phyloP scores from a whole-genome alignment of 73 alveolate species.

The Tetrahymena thermophila region DNA sequence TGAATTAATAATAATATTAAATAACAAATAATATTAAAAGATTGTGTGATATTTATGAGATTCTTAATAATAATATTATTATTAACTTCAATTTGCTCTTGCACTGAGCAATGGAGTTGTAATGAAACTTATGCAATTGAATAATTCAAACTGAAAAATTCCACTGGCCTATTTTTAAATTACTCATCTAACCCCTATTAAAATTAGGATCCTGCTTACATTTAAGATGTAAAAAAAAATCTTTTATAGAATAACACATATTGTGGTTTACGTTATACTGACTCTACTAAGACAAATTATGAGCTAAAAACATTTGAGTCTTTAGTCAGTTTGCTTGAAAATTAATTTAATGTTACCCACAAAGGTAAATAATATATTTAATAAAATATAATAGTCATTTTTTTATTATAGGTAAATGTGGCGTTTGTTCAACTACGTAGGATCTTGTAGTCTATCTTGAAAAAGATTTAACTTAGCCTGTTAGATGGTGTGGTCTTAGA shows the following conservation, averaged over 20 bases:
- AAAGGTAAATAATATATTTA: neutral
- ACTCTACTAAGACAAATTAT: conserved; percentile 1
- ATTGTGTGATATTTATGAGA: neutral
- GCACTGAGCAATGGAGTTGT: neutral
- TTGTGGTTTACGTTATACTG: neutral
- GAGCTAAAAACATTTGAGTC: conserved; percentile 14
- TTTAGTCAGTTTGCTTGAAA: neutral
- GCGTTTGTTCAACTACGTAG: conserved; percentile 42
- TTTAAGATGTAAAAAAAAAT: neutral
- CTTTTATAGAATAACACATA: neutral
- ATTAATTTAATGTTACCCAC: conserved; percentile 33
- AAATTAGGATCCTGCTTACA: neutral
- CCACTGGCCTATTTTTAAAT: neutral
- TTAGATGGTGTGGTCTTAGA: conserved; percentile 42
- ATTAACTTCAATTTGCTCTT: neutral
- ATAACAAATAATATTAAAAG: neutral
- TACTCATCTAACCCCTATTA: neutral
- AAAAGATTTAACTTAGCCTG: conserved; percentile 43
- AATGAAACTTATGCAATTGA: neutral
- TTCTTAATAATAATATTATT: neutral
- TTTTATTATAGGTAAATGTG: conserved; percentile 19
- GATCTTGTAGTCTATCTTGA: conserved; percentile 38
- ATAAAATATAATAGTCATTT: neutral
- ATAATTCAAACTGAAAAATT: neutral
- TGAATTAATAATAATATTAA: neutral